Evolutionary conservation across 108 stramenopile species (phyloP), one percentile per base, ranked within the genome.

Genomic region (Cyclotella cryptica): DNA sequence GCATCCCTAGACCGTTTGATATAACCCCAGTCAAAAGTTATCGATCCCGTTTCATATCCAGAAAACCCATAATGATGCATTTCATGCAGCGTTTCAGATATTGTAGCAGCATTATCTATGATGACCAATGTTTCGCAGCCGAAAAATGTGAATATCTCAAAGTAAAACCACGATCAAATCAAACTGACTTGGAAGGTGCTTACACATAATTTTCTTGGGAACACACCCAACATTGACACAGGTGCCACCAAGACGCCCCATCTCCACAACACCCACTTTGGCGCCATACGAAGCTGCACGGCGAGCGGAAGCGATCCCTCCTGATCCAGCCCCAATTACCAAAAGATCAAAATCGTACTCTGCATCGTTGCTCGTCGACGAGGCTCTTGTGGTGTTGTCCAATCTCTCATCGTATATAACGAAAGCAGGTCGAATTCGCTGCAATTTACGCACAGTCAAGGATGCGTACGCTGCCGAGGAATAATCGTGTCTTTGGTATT

Each of bases 221-320:
- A 97, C 94, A 83, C 98, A 98, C 8, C 98, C 98, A 0, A 98
- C 97, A 80, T 98, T 98, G 69, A 98, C 98, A 69, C 98, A 98
- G 27, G 98, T 98, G 30, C 98, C 97, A 10, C 98, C 98, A 67
- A 97, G 66, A 41, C 86, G 69, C 8, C 84, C 88, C 44, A 73
- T 71, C 85, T 98, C 97, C 30, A 97, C 72, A n/a, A 98, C 78
- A 0, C 83, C 96, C 10, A 98, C 97, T 71, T 92, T 93, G 17
- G 85, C 88, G 14, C 92, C 91, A 73, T 98, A 93, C 0, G 67
- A 51, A 28, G 98, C 98, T 19, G 97, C 94, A 60, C 98, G 84
- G 52, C 91, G 77, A 44, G 92, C 92, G 21, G 78, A 82, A 1
- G 86, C 84, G 30, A 94, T 88, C 12, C 96, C 92, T n/a, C 87